Conservation (phyloP, 2,329 filamentous ascomycete species). For the Claviceps sp. region DNA sequence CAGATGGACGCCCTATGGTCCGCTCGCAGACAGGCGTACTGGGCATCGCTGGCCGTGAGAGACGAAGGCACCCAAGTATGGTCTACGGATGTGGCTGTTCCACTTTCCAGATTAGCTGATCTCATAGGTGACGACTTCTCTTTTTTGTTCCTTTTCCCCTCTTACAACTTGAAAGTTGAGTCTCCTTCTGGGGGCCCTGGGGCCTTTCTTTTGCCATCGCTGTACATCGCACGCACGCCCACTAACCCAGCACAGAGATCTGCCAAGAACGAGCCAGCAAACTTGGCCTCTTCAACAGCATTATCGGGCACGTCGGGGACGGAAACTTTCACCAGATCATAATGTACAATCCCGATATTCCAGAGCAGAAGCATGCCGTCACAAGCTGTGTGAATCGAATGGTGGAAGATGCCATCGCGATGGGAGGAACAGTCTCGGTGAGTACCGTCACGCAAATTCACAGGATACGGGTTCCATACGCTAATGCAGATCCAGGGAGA, state of each 20-base stretch:
- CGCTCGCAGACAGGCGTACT: conserved; percentile 61
- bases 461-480: background rate
- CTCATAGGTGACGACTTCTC: conserved; percentile 37
- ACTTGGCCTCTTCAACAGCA: conserved; percentile 49
- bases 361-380: conserved; percentile 39
- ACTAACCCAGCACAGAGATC: conserved; percentile 38
- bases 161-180: too few relatives aligned
- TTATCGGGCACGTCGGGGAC: conserved; percentile 63
- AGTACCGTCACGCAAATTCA: conserved; percentile 17
- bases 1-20: conserved; percentile 62
- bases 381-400: conserved; percentile 51
- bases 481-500: conserved; percentile 32
- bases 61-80: conserved; percentile 50
- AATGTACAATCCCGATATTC: conserved; percentile 32
- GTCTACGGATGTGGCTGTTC: conserved; percentile 73
- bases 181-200: too few relatives aligned
- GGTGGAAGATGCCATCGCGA: conserved; percentile 55
- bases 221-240: too few relatives aligned
- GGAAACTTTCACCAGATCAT: conserved; percentile 56
- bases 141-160: background rate
- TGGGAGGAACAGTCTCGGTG: conserved; percentile 56
- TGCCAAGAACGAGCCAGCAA: conserved; percentile 52
- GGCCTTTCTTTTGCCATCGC: background rate
- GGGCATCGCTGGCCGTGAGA: conserved; percentile 55
- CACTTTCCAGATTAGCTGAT: conserved; percentile 55